phyloP scores from a whole-genome alignment of 2,329 filamentous ascomycete genomes.

The Niveomyces coronatus region DNA sequence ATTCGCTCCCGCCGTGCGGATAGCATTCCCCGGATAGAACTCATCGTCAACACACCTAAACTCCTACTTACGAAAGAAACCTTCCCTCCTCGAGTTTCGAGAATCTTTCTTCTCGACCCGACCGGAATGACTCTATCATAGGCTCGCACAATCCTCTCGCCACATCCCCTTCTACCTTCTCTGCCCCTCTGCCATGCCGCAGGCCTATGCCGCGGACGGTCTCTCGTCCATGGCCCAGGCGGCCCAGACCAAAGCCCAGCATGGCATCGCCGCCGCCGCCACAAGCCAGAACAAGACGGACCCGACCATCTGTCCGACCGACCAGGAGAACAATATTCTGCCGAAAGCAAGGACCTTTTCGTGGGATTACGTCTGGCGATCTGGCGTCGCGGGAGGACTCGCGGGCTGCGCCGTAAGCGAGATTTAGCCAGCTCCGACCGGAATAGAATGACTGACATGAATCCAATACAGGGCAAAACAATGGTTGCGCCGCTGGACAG shows the following conservation, averaged over 20 bases:
- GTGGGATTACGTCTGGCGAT: constrained; percentile 73
- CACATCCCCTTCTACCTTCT: constrained; percentile 12
- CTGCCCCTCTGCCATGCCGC: constrained; percentile 15
- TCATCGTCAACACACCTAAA: too few species aligned
- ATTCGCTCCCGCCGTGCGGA: too few species aligned
- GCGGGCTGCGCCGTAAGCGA: constrained; percentile 79
- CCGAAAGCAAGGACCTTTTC: constrained; percentile 48
- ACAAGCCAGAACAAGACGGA: constrained; percentile 22
- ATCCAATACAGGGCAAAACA: constrained; percentile 71
- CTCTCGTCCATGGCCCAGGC: constrained; percentile 50
- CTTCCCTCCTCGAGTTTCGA: too few species aligned
- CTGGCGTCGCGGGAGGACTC: constrained; percentile 75
- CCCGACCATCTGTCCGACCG: constrained; percentile 37
- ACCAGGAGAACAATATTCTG: constrained; percentile 36
- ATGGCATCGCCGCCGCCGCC: constrained; percentile 17
- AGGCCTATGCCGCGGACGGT: constrained; percentile 40
- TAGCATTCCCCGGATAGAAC: too few species aligned
- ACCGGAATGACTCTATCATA: constrained; percentile 7
- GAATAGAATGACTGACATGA: background rate
- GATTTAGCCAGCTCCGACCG: background rate
- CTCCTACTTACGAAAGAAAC: too few species aligned
- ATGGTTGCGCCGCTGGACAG: constrained; percentile 91
- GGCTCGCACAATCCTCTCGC: too few species aligned
- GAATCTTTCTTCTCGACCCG: too few species aligned
- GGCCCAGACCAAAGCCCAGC: constrained; percentile 25